Evolutionary conservation across 805 yeast genomes (phyloP).

Genomic region (Wickerhamiella kazuoi): DNA sequence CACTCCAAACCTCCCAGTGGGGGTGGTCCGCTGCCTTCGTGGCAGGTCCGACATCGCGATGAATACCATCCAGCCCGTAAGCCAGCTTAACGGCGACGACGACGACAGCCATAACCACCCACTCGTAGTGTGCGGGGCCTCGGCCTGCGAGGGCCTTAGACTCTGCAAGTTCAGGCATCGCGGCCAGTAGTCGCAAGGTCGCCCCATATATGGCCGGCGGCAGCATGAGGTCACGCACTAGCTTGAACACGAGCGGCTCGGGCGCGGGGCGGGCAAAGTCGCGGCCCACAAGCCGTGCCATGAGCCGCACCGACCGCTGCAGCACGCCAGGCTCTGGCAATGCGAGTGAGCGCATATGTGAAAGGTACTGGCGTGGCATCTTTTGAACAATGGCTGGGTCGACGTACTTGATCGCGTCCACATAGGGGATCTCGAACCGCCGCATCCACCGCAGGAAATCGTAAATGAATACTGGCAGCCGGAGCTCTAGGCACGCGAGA

Average conservation of each 20-base stretch:
- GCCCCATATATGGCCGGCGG: constrained; percentile 33
- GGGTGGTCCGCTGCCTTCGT: constrained; percentile 9
- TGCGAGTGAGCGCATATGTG: neutral
- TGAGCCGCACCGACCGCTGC: neutral
- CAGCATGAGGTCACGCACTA: constrained; percentile 27
- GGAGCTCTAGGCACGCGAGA: neutral
- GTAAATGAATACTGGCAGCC: neutral
- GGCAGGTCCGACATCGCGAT: neutral
- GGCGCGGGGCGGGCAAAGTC: neutral
- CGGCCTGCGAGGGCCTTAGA: constrained; percentile 1
- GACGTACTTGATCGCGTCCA: neutral
- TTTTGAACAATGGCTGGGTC: neutral
- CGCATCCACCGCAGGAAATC: neutral
- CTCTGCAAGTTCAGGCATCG: neutral
- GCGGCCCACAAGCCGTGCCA: neutral
- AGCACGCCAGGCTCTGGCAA: neutral
- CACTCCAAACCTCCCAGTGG: constrained; percentile 22
- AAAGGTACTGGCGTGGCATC: neutral
- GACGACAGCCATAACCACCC: constrained; percentile 4
- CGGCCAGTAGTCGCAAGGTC: constrained; percentile 18
- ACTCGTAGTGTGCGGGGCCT: neutral
- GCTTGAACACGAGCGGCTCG: constrained; percentile 25
- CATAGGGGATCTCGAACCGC: neutral
- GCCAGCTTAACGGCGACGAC: constrained; percentile 8
- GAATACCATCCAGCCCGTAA: constrained; percentile 14